phyloP scores from a whole-genome alignment of 495 filamentous ascomycete species.

The Hypoxylon perforatum region DNA sequence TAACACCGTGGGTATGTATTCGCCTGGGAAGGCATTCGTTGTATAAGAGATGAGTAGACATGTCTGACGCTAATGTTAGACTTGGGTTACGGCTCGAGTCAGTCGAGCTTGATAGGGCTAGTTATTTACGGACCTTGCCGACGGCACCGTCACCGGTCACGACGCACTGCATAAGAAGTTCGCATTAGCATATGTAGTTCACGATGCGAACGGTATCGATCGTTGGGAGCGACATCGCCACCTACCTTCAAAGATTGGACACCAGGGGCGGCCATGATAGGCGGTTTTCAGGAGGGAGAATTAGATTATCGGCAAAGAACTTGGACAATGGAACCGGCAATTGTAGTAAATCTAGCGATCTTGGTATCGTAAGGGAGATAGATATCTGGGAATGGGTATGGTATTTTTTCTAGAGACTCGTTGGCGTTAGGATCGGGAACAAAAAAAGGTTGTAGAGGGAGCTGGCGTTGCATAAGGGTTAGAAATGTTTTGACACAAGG shows the following conservation, averaged over 20 bases:
- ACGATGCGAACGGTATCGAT: constrained; percentile 19
- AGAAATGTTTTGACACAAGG: constrained; percentile 53
- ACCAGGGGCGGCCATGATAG: constrained; percentile 63
- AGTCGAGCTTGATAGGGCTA: constrained; percentile 19
- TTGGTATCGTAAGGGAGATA: constrained; percentile 21
- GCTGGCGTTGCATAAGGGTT: constrained; percentile 52
- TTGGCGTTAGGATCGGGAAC: constrained; percentile 28
- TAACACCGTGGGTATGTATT: constrained; percentile 99
- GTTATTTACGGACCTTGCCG: constrained; percentile 78
- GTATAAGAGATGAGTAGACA: constrained; percentile 99
- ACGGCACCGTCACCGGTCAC: constrained; percentile 99
- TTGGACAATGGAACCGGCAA: constrained; percentile 17
- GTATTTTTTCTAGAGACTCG: constrained; percentile 18
- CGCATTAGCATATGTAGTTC: constrained; percentile 34
- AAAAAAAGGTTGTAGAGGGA: constrained; percentile 38
- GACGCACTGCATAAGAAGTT: constrained; percentile 75
- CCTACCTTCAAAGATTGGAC: constrained; percentile 69
- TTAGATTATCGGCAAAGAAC: constrained; percentile 19
- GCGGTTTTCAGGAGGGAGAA: constrained; percentile 23
- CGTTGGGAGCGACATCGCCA: constrained; percentile 31
- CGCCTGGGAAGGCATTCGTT: constrained; percentile 97
- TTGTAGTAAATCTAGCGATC: constrained; percentile 7
- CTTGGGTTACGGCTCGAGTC: constrained; percentile 28
- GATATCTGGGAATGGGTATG: constrained; percentile 10
- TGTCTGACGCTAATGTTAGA: constrained; percentile 72